Conservation (phyloP, 208 protist genomes). For the Leishmania tropica region DNA sequence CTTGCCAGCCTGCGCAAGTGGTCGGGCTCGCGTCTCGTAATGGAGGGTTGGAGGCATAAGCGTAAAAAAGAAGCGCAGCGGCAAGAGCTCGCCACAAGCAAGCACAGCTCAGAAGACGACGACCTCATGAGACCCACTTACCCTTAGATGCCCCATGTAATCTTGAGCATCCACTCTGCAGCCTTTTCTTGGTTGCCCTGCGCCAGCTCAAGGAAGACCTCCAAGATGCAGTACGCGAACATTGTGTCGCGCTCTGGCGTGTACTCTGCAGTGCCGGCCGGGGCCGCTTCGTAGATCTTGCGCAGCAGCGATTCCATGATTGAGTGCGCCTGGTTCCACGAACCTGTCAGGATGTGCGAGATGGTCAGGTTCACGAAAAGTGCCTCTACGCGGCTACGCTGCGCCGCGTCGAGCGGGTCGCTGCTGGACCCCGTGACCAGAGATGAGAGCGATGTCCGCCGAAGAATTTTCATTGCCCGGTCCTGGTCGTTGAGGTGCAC, state of each 20-base stretch:
- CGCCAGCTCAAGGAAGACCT: conserved; percentile 83
- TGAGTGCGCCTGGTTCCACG: conserved; percentile 82
- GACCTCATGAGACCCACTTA: background rate
- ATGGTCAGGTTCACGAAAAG: conserved; percentile 86
- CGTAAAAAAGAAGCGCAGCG: background rate
- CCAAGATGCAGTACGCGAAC: conserved; percentile 79
- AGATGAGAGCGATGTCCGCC: conserved; percentile 63
- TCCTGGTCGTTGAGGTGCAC: conserved; percentile 85
- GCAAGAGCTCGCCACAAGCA: background rate
- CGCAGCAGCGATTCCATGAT: conserved; percentile 81
- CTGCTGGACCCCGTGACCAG: conserved; percentile 46
- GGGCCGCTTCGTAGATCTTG: conserved; percentile 70
- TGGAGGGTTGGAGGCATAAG: background rate
- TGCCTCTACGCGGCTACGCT: conserved; percentile 82
- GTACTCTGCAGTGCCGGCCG: conserved; percentile 50
- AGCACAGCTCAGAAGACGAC: background rate
- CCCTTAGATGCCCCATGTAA: conserved; percentile 63
- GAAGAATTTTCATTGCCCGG: conserved; percentile 70
- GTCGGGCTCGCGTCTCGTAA: background rate
- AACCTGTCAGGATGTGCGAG: conserved; percentile 81
- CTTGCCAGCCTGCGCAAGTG: background rate
- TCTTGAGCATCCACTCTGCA: conserved; percentile 62
- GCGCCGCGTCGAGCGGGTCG: conserved; percentile 59
- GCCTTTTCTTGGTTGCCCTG: conserved; percentile 87
- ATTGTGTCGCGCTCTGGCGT: conserved; percentile 60